Evolutionary conservation across 2,329 filamentous ascomycete genomes (phyloP).

Genomic region (Arthroderma sp.): DNA sequence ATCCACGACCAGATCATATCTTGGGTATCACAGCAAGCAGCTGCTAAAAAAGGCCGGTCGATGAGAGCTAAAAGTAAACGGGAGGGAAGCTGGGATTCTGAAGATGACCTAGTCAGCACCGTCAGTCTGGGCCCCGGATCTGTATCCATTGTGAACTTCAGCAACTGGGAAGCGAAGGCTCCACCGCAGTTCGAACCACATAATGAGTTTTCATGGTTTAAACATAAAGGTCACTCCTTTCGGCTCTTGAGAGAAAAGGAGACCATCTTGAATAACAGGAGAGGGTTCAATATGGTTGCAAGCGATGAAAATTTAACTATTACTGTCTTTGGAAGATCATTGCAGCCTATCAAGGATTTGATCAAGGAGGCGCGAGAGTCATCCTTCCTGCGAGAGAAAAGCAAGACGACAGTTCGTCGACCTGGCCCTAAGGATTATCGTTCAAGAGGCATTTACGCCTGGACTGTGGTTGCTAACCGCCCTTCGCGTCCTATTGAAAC

Average conservation of each 20-base stretch:
- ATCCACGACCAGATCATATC: slow-evolving; percentile 48
- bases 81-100: slow-evolving; percentile 40
- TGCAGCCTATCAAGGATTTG: slow-evolving; percentile 36
- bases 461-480: slow-evolving; percentile 12
- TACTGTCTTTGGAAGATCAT: slow-evolving; percentile 35
- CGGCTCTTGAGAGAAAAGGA: slow-evolving; percentile 28
- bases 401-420: slow-evolving; percentile 34
- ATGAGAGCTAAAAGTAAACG: slow-evolving; percentile 44
- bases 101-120: slow-evolving; percentile 19
- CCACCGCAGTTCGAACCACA: slow-evolving; percentile 39
- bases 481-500: slow-evolving; percentile 54
- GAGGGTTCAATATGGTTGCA: slow-evolving; percentile 5
- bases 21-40: slow-evolving; percentile 43
- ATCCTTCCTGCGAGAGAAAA: slow-evolving; percentile 28
- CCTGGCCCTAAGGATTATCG: slow-evolving; percentile 29
- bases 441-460: slow-evolving; percentile 8
- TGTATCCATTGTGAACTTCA: slow-evolving; percentile 35
- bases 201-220: slow-evolving; percentile 33
- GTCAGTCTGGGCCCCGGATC: slow-evolving; percentile 11
- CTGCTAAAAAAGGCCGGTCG: slow-evolving; percentile 38
- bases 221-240: slow-evolving; percentile 29
- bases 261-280: slow-evolving; percentile 14
- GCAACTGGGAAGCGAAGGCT: slow-evolving; percentile 34
- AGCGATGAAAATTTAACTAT: slow-evolving; percentile 33
- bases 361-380: slow-evolving; percentile 33